Evolutionary conservation across 805 yeast genomes (phyloP).

Genomic region (Ogataea thermomethanolica): DNA sequence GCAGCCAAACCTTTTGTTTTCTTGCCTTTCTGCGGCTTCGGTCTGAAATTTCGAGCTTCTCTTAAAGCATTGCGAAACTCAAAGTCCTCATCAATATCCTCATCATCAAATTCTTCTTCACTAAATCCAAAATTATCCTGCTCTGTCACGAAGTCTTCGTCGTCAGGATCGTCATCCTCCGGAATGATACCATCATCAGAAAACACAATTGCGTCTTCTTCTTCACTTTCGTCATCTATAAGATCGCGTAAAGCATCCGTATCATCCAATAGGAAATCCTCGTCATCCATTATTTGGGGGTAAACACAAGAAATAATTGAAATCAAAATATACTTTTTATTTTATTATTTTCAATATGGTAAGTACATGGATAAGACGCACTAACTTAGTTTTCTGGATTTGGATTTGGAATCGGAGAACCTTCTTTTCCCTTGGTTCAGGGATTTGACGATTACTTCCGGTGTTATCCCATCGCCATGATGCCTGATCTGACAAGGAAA

Average conservation of each 20-base stretch:
- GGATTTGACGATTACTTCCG: slow-evolving; percentile 83
- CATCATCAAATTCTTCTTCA: slow-evolving; percentile 33
- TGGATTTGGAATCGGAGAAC: slow-evolving; percentile 18
- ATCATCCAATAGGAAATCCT: slow-evolving; percentile 24
- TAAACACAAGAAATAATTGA: background rate
- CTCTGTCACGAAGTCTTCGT: slow-evolving; percentile 22
- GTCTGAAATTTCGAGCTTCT: slow-evolving; percentile 62
- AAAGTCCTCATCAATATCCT: slow-evolving; percentile 40
- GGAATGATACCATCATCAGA: slow-evolving; percentile 11
- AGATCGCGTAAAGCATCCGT: slow-evolving; percentile 28
- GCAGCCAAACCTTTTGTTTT: slow-evolving; percentile 37
- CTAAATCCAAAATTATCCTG: slow-evolving; percentile 28
- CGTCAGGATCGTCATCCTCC: slow-evolving; percentile 29
- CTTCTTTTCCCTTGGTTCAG: slow-evolving; percentile 21
- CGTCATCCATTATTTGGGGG: slow-evolving; percentile 14
- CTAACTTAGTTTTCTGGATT: slow-evolving; percentile 28
- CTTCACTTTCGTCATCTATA: slow-evolving; percentile 20
- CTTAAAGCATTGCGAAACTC: slow-evolving; percentile 60
- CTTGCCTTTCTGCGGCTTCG: slow-evolving; percentile 37
- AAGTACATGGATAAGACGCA: background rate
- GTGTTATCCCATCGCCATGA: slow-evolving; percentile 87
- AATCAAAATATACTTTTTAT: background rate
- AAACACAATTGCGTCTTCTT: slow-evolving; percentile 17
- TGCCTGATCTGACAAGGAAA: slow-evolving; percentile 71
- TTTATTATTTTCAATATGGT: slow-evolving; percentile 2